Evolutionary conservation across 305 asterid genomes (phyloP).

Genomic region (Andrographis paniculata): DNA sequence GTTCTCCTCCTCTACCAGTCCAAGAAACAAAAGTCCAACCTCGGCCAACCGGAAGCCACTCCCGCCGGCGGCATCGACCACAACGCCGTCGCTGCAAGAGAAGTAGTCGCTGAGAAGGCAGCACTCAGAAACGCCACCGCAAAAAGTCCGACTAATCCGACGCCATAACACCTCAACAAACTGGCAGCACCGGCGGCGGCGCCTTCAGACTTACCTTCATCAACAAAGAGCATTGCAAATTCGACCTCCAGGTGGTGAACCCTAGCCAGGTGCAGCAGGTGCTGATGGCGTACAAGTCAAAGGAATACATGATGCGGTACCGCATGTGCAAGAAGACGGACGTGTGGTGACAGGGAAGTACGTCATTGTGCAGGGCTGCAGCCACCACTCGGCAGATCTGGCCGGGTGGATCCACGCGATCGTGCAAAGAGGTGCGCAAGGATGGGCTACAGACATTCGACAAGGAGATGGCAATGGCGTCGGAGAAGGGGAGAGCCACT

Average conservation of each 20-base stretch:
- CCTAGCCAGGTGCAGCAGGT: constrained; percentile 36
- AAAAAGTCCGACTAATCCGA: too few relatives aligned
- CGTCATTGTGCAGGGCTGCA: constrained; percentile 41
- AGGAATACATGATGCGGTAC: constrained; percentile 34
- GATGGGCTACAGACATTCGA: constrained; percentile 19
- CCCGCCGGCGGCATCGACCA: not conserved
- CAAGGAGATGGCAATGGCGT: constrained; percentile 29
- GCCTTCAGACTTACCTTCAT: constrained; percentile 31
- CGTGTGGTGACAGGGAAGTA: constrained; percentile 62
- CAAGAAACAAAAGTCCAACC: not conserved
- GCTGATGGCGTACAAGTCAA: constrained; percentile 53
- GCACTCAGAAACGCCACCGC: too few relatives aligned
- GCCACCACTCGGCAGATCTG: constrained; percentile 18
- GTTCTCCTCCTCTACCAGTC: not conserved
- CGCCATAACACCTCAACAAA: too few relatives aligned
- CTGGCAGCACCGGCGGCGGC: constrained; percentile 14
- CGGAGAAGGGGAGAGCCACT: constrained; percentile 24
- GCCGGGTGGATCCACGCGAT: constrained; percentile 28
- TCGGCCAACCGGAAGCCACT: not conserved
- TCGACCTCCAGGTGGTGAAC: constrained; percentile 61
- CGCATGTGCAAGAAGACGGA: constrained; percentile 44
- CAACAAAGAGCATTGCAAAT: constrained; percentile 44
- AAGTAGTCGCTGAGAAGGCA: constrained; percentile 5
- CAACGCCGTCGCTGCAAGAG: not conserved
- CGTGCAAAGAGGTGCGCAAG: constrained; percentile 12